These are phyloP conservation scores for Apiotrichum mycotoxinovorans DNA, from an alignment of 1,284 basidiomycete genomes.

Conservation along the genomic window DNA sequence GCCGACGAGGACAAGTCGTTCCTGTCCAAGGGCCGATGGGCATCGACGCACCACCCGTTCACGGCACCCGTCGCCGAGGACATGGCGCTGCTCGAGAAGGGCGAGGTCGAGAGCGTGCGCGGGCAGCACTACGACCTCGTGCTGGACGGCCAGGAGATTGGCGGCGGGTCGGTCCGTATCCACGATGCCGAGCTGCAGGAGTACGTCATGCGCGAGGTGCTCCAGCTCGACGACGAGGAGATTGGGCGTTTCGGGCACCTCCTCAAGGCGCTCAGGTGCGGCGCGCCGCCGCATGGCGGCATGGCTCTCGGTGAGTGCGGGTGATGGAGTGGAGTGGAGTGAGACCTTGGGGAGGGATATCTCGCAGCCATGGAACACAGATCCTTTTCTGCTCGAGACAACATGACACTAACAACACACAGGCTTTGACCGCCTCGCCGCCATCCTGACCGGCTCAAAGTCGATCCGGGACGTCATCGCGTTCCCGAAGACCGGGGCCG, in stretches of 20 bases:
- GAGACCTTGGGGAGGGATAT: no score
- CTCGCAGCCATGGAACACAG: no score
- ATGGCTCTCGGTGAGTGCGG: constrained; percentile 71
- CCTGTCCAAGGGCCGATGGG: constrained; percentile 79
- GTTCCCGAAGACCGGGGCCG: constrained; percentile 83
- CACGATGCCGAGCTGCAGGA: constrained; percentile 85
- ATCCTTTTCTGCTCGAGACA: no score
- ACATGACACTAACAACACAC: background rate
- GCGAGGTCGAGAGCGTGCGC: constrained; percentile 65
- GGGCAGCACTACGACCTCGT: constrained; percentile 98
- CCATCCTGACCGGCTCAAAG: constrained; percentile 76
- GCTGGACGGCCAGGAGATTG: constrained; percentile 89
- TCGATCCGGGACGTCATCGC: constrained; percentile 94
- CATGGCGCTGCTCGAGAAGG: constrained; percentile 66
- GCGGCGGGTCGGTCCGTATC: constrained; percentile 87
- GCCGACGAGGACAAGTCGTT: constrained; percentile 84
- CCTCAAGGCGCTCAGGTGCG: constrained; percentile 75
- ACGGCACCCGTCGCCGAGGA: constrained; percentile 93
- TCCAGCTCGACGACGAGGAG: constrained; percentile 74
- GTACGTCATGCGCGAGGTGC: constrained; percentile 69
- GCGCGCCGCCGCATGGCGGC: constrained; percentile 93
- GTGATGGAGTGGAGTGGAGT: background rate
- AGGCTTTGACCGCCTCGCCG: constrained; percentile 90
- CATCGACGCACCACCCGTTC: constrained; percentile 89
- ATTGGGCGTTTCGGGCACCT: constrained; percentile 75